These are phyloP conservation scores for Cyberlindnera petersonii DNA, from an alignment of 805 yeast species.

Conservation along the genomic window DNA sequence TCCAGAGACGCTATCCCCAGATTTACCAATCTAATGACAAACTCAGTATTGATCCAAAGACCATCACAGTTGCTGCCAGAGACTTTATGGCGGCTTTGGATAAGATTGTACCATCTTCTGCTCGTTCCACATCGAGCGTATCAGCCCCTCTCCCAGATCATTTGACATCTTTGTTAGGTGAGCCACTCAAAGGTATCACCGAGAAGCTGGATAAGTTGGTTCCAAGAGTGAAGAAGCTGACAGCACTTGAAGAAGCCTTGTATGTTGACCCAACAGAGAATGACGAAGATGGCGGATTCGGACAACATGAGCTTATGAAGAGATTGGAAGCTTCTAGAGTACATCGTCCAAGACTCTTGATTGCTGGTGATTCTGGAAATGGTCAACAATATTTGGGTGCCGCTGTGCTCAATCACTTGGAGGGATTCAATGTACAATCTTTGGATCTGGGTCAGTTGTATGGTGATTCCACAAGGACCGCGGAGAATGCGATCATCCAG, in stretches of 20 bases:
- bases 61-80: conserved; percentile 68
- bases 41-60: conserved; percentile 63
- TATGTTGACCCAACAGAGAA: conserved; percentile 54
- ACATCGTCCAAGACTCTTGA: conserved; percentile 75
- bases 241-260: conserved; percentile 66
- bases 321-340: conserved; percentile 55
- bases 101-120: conserved; percentile 87
- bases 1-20: conserved; percentile 90
- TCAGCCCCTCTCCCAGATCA: conserved; percentile 78
- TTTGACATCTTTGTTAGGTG: conserved; percentile 58
- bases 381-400: conserved; percentile 86
- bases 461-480: conserved; percentile 74
- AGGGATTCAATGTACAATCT: conserved; percentile 85
- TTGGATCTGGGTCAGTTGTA: conserved; percentile 75
- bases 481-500: conserved; percentile 82
- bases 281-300: conserved; percentile 63
- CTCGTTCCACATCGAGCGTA: conserved; percentile 70
- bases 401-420: conserved; percentile 76
- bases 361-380: conserved; percentile 70
- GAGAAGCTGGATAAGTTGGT: conserved; percentile 50
- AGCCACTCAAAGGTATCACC: conserved; percentile 44
- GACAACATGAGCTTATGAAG: conserved; percentile 57
- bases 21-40: conserved; percentile 76
- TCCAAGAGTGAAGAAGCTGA: conserved; percentile 53
- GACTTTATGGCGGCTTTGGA: conserved; percentile 86